phyloP scores from a whole-genome alignment of 192 early-diverging fungal species.

The Fimicolochytrium jonesii region DNA sequence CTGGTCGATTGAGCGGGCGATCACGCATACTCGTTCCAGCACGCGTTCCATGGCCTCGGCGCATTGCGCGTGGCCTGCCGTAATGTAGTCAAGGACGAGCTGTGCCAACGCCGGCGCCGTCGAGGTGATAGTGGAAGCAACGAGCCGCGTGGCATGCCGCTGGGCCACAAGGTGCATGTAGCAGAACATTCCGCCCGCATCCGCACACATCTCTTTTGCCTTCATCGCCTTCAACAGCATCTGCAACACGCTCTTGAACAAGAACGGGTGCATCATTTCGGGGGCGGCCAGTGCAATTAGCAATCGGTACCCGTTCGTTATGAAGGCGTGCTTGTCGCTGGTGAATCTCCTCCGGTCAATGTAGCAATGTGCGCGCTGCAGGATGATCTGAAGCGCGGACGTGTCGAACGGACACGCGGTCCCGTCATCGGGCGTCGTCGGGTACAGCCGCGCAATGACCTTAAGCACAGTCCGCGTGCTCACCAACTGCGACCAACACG shows the following conservation, averaged over 20 bases:
- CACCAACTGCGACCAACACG: neutral
- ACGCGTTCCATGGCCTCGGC: neutral
- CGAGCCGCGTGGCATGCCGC: neutral
- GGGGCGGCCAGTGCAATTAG: conserved; percentile 3
- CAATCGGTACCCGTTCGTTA: conserved; percentile 11
- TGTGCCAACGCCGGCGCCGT: neutral
- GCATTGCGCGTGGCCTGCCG: neutral
- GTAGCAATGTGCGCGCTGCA: conserved; percentile 3
- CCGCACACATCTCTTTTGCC: neutral
- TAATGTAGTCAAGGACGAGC: neutral
- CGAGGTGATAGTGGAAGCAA: neutral
- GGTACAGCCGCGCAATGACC: neutral
- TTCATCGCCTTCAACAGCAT: neutral
- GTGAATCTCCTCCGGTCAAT: neutral
- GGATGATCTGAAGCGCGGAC: neutral
- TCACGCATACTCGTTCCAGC: neutral
- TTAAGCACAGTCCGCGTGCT: neutral
- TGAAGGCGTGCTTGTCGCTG: neutral
- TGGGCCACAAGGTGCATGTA: neutral
- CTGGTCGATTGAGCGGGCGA: neutral
- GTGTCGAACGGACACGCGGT: neutral
- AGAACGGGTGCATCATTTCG: conserved; percentile 3
- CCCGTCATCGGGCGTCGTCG: neutral
- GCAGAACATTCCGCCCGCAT: neutral
- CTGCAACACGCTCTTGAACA: conserved; percentile 5